Percentiles rank a stretch among this genome's conserved stretches.
Conservation (phyloP, 2,329 filamentous ascomycete species). For the Clonostachys rhizophaga region DNA sequence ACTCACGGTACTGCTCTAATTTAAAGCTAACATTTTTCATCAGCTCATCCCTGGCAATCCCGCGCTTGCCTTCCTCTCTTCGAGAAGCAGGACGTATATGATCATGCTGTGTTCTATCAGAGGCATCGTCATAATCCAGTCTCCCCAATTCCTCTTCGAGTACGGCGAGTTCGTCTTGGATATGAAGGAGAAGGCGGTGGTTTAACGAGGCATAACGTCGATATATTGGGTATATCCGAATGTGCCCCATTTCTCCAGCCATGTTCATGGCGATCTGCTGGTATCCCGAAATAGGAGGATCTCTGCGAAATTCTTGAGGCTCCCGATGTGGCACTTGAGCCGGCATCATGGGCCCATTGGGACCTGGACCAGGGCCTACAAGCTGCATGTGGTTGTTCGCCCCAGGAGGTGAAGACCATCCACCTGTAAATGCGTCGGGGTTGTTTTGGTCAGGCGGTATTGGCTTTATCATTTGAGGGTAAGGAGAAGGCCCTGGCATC, state of each 20-base stretch:
- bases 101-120: conserved; percentile 32
- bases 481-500: neutral
- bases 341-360: too few relatives aligned
- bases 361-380: too few relatives aligned
- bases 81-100: conserved; percentile 54
- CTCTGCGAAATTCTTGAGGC: neutral
- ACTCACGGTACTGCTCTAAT: conserved; percentile 62
- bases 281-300: conserved; percentile 47
- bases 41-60: conserved; percentile 55
- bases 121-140: conserved; percentile 58
- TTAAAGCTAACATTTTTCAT: conserved; percentile 62
- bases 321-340: too few relatives aligned
- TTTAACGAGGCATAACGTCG: conserved; percentile 78
- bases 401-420: too few relatives aligned
- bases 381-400: too few relatives aligned
- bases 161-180: conserved; percentile 81
- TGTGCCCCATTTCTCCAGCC: conserved; percentile 12
- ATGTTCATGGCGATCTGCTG: conserved; percentile 56
- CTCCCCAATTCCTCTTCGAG: conserved; percentile 72
- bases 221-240: conserved; percentile 59
- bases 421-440: too few relatives aligned
- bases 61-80: conserved; percentile 51
- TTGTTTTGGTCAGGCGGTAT: too few relatives aligned
- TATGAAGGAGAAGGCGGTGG: conserved; percentile 74
- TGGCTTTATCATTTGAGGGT: neutral